Evolutionary conservation across 108 stramenopile species (phyloP), one percentile per base, ranked within the genome.

Genomic region (Ochromonas danica): DNA sequence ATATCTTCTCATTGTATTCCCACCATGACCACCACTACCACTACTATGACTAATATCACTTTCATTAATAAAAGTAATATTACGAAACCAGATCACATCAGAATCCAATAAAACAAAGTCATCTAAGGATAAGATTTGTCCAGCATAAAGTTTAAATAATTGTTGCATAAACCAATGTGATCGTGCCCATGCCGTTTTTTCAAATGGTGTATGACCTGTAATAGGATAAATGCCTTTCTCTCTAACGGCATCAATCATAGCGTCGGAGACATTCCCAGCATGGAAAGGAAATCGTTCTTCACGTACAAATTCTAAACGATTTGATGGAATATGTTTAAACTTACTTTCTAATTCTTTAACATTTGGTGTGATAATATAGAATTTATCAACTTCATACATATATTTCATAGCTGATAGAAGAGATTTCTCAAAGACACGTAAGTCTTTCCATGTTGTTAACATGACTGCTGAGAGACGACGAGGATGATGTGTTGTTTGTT

Each of bases 51-150:
- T 57, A 10, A 28, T 25, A 67, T 22, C 17, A 28, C 33, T 36
- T 14, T 10, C 33, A 67, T 67, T 67, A 6, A 67, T 10, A 67
- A 67, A 67, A 35, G 14, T 67, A 25, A 67, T 67, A 36, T 67
- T 67, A 10, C 31, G 17, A 67, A 67, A 67, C 63, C 63, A 67
- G 31, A 67, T 33, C 17, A 67, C 6, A 36, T 67, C 63, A 67
- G 33, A 35, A 36, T 67, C 63, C 31, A 67, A 67, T 28, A 67
- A 36, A 6, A 67, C 33, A 36, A 14, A 67, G 31, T 67, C 63
- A 67, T 67, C 31, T 31, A 67, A 31, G 6, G 33, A 3, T 36
- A 67, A 67, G 6, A 67, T 25, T 35, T 28, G 3, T 67, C 63
- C 63, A 35, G 63, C 63, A 36, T 67, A 67, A 35, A 67, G 31